Evolutionary conservation across 345 rosid genomes (phyloP).

Genomic region (Clausena lansium): DNA sequence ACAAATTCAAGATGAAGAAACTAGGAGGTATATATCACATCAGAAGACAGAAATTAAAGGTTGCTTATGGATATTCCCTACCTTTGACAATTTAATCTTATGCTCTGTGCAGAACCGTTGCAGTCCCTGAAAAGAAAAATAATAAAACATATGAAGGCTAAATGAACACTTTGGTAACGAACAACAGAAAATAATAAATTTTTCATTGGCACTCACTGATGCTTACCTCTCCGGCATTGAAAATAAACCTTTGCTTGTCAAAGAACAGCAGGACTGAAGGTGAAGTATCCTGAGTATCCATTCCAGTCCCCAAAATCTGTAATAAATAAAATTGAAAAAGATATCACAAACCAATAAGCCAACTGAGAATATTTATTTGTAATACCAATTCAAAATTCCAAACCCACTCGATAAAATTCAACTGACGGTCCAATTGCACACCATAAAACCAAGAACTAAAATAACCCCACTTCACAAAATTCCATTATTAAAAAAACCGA

Average conservation of each 20-base stretch:
- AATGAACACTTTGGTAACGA: neutral
- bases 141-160: neutral
- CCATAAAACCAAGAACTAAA: neutral
- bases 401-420: neutral
- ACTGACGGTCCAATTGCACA: neutral
- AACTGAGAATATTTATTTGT: too few relatives aligned
- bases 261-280: slow-evolving; percentile 91
- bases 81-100: slow-evolving; percentile 90
- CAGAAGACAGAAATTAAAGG: neutral
- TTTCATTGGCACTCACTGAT: neutral
- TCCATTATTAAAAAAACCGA: too few relatives aligned
- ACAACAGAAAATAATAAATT: neutral
- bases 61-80: slow-evolving; percentile 13
- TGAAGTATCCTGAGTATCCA: slow-evolving; percentile 96
- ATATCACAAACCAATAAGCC: neutral
- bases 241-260: slow-evolving; percentile 86
- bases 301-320: slow-evolving; percentile 91
- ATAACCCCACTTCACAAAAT: neutral
- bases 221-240: slow-evolving; percentile 93
- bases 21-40: neutral
- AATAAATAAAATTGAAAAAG: neutral
- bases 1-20: slow-evolving; percentile 3
- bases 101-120: slow-evolving; percentile 93
- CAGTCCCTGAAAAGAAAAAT: slow-evolving; percentile 60
- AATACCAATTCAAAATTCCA: too few relatives aligned